Percentiles rank a stretch among this genome's conserved stretches.
Evolutionary conservation across 169 alveolate genomes (phyloP).

Genomic region (Eimeria brunetti): DNA sequence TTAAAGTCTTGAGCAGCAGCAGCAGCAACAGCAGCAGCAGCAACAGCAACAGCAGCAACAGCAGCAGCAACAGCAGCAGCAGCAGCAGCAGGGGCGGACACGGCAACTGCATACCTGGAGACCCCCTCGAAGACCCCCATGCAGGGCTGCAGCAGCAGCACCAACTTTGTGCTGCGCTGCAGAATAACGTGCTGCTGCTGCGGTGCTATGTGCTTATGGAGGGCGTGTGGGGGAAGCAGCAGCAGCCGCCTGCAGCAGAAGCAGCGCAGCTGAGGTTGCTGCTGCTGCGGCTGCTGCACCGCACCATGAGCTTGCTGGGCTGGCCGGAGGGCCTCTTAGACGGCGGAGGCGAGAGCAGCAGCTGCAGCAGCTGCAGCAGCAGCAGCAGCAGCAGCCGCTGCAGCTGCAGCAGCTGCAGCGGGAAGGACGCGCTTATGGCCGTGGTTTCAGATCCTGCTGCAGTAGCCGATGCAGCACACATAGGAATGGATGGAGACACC

Average conservation of each 20-base stretch:
- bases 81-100: conserved; percentile 7
- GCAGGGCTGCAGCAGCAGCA: conserved; percentile 54
- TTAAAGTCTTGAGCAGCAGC: background rate
- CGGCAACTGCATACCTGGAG: background rate
- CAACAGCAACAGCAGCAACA: conserved; percentile 3
- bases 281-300: conserved; percentile 68
- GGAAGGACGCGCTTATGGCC: background rate
- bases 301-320: conserved; percentile 7
- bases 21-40: conserved; percentile 22
- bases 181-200: conserved; percentile 49
- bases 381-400: conserved; percentile 1
- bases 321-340: background rate
- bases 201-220: conserved; percentile 37
- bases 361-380: conserved; percentile 12
- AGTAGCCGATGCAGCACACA: conserved; percentile 19
- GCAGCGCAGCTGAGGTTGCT: conserved; percentile 30
- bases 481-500: conserved; percentile 23
- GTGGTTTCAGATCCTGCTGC: background rate
- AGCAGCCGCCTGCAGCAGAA: conserved; percentile 51
- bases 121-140: conserved; percentile 24
- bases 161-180: conserved; percentile 18
- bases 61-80: background rate
- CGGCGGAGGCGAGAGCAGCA: background rate
- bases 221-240: conserved; percentile 24
- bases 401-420: conserved; percentile 22